Percentiles rank a stretch among this genome's conserved stretches.
phyloP scores from a whole-genome alignment of 257 asterid genomes.

The Mitragyna speciosa region DNA sequence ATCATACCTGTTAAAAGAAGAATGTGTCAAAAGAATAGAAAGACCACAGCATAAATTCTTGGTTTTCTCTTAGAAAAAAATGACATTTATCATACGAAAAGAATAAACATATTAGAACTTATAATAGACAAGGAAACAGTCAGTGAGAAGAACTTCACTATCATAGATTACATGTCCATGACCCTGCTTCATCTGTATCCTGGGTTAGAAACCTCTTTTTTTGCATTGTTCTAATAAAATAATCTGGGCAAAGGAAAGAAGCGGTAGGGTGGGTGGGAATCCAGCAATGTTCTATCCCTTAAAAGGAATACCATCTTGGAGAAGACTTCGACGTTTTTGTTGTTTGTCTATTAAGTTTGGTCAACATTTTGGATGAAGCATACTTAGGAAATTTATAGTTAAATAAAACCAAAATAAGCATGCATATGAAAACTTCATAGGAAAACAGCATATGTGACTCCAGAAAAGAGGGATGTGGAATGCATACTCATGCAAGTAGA shows the following conservation, averaged over 20 bases:
- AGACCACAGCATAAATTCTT: background rate
- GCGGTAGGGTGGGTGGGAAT: background rate
- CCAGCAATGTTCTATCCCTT: background rate
- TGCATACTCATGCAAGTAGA: no score
- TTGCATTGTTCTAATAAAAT: background rate
- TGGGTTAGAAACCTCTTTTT: background rate
- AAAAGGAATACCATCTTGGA: background rate
- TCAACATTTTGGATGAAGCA: background rate
- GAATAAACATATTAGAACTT: background rate
- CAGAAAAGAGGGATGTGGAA: no score
- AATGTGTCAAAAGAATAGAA: conserved; percentile 13
- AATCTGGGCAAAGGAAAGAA: background rate
- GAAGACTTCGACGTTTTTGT: background rate
- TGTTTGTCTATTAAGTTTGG: background rate
- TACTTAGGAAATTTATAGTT: background rate
- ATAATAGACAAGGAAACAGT: no score
- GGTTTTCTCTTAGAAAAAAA: background rate
- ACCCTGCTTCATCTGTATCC: no score
- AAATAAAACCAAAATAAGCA: background rate
- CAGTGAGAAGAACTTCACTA: no score
- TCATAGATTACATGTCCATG: no score
- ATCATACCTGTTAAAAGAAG: conserved; percentile 65
- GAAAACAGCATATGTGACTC: background rate
- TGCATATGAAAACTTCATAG: background rate
- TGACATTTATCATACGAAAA: background rate